Base-by-base conservation (phyloP, 1,139 yeast genomes). In the Hansenula lynferdii region DNA sequence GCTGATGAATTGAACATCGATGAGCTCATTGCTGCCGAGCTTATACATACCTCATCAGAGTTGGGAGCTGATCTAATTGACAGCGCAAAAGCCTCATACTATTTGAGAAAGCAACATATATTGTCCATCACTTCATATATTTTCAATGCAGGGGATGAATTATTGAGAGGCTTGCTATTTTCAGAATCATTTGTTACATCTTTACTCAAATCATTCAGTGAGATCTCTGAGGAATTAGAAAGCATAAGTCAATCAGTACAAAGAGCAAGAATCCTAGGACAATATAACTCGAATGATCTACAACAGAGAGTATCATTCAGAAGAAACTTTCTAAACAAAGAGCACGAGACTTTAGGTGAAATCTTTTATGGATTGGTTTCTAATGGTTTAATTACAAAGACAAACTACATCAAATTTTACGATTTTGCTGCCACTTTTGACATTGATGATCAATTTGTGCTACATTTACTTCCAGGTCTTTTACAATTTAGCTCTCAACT, bases 271-370 rank as follows among this genome's bases (percentile, higher is more conserved):
- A 70, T 80, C 23, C 56, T 79, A 35, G 81, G 79, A 2, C 67
- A 64, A 20, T 60, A 61, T 56, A 69, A 73, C 43, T 58, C 75
- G 10, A 34, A 37, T 5, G 53, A 45, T 16, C 79, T 84, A 48
- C 70, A 75, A 33, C 75, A 77, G 49, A 67, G 77, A 15, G 59
- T 80, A 35, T 69, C 68, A 35, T 78, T 74, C 50, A 74, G 84
- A 51, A 76, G 86, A 43, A 75, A 75, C 37, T 79, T 78, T 48
- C 62, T 85, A 25, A 70, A 77, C 42, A 67, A 66, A 36, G 81
- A 80, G 50, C 95, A 89, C 56, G 96, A 86, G 50, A 56, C 72
- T 4, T 61, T 90, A 43, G 83, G 92, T 30, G 84, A 80, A 54
- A 64, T 87, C 5, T 61, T 83, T 24, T 77, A 58, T 52, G 77